Base-by-base conservation (phyloP, 805 yeast species). In the Metahyphopichia silvanorum region DNA sequence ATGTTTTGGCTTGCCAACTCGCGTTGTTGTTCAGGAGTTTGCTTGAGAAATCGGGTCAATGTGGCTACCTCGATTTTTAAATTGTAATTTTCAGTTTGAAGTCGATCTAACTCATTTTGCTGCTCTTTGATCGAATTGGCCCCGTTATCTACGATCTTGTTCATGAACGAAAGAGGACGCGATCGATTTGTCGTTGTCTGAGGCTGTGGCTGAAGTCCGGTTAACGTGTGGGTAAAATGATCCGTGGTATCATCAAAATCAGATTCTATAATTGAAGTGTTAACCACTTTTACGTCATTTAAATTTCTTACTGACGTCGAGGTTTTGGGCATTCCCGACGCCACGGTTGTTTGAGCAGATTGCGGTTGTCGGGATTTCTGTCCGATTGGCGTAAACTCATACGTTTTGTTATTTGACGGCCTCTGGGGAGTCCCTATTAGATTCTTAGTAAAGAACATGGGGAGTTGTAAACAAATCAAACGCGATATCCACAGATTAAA, bases 31-130 rank as follows among this genome's bases (percentile, higher is more conserved):
- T 48, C 52, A 0, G 76, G 76, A n/a, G 70, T 53, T n/a, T 57
- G 63, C 30, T 63, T 56, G 25, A 66, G 50, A 31, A 55, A 64
- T 43, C 60, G 55, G 4, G 63, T 60, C 19, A 68, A 49, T 4
- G 69, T 63, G 2, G 71, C 66, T 23, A 69, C 53, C 37, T 68
- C 66, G 21, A 69, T 55, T 40, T 67, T 70, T 40, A 70, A 51
- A 33, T 64, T 65, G 42, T 63, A 66, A 38, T 70, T 70, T 23
- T 70, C 76, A 8, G 62, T 53, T 34, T 61, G 54, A 20, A 70
- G 53, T 35, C 51, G 49, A 25, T 51, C 39, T 24, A 39, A 36
- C 16, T 46, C 42, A 15, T 36, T 19, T 28, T 47, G 50, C 27
- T 48, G 57, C 31, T 49, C 50, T 28, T 47, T 46, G 13, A 51